Conservation (phyloP, 2,329 filamentous ascomycete genomes). For the Paracoccidioides brasiliensis region DNA sequence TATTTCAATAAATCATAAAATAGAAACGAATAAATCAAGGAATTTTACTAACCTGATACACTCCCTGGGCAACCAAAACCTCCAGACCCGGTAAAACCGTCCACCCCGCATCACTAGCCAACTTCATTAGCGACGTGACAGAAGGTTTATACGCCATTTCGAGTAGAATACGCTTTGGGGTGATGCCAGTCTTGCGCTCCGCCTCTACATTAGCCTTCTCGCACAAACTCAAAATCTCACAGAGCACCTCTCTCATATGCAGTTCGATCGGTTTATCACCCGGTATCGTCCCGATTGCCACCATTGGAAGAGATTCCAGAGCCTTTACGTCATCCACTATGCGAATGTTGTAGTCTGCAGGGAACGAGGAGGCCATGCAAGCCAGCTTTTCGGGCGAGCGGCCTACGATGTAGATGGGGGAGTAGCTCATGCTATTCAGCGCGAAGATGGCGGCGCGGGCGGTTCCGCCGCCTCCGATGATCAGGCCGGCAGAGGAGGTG, state of each 20-base stretch:
- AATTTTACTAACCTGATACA: conserved; percentile 55
- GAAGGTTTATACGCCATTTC: conserved; percentile 96
- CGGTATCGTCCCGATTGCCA: conserved; percentile 82
- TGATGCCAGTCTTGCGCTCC: conserved; percentile 33
- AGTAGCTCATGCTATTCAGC: conserved; percentile 68
- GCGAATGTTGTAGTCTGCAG: conserved; percentile 55
- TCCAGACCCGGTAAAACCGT: conserved; percentile 74
- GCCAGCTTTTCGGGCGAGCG: conserved; percentile 58
- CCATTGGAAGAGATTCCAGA: conserved; percentile 44
- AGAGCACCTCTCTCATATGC: conserved; percentile 52
- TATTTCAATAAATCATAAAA: not conserved
- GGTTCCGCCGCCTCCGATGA: conserved; percentile 85
- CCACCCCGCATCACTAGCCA: conserved; percentile 71
- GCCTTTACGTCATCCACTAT: conserved; percentile 45
- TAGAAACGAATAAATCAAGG: not conserved
- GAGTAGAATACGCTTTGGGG: conserved; percentile 48
- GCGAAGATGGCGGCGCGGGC: conserved; percentile 84
- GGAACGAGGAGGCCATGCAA: conserved; percentile 58
- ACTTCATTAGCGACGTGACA: conserved; percentile 69
- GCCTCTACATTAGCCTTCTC: conserved; percentile 18
- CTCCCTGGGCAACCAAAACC: conserved; percentile 72
- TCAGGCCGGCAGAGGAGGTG: conserved; percentile 48
- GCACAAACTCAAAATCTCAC: conserved; percentile 28
- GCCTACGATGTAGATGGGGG: conserved; percentile 76
- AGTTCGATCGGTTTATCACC: conserved; percentile 72